phyloP scores from a whole-genome alignment of 169 alveolate species.

The Cryptosporidium bovis region DNA sequence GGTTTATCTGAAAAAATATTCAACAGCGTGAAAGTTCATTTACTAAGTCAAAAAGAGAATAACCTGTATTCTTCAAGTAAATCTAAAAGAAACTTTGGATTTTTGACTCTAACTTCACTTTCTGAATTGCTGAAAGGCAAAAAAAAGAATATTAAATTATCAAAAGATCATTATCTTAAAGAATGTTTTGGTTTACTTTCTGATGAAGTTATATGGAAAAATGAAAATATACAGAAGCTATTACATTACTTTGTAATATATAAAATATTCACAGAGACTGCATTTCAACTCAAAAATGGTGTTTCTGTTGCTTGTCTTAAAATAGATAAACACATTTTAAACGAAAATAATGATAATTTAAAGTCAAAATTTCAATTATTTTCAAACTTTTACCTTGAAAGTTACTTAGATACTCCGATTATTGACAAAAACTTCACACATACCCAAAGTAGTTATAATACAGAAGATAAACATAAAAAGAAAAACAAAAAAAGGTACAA shows the following conservation, averaged over 20 bases:
- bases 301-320: conserved; percentile 53
- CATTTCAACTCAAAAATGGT: conserved; percentile 52
- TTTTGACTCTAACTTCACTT: conserved; percentile 35
- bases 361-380: not conserved
- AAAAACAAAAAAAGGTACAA: conserved; percentile 19
- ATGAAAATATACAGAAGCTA: conserved; percentile 29
- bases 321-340: conserved; percentile 1
- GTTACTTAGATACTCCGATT: not conserved
- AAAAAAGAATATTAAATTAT: conserved; percentile 4
- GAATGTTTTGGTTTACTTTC: conserved; percentile 48
- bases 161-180: conserved; percentile 10
- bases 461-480: not conserved
- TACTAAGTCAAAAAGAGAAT: conserved; percentile 1
- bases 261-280: conserved; percentile 41
- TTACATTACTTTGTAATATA: conserved; percentile 18
- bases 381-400: not conserved
- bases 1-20: conserved; percentile 8
- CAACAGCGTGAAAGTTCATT: not conserved
- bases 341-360: not conserved
- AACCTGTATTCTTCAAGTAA: not conserved
- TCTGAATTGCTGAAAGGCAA: conserved; percentile 47
- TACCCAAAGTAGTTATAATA: not conserved
- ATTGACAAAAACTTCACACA: not conserved
- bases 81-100: conserved; percentile 19
- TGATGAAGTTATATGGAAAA: conserved; percentile 23